Conservation (phyloP, 1,284 basidiomycete genomes). For the Agaricales sp. region DNA sequence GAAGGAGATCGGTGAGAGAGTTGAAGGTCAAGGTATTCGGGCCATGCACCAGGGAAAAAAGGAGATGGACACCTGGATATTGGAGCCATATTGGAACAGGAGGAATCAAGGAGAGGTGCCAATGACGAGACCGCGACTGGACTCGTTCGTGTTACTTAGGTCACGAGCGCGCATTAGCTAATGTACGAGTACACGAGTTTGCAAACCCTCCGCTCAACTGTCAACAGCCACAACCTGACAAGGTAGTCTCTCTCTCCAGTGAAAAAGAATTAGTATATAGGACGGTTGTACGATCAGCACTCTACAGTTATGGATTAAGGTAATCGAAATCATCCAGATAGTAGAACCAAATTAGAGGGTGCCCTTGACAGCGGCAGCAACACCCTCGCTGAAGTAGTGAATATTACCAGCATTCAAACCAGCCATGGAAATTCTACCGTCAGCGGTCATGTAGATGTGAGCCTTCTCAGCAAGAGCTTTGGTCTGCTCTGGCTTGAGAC, state of each 20-base stretch:
- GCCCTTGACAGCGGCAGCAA: conserved; percentile 77
- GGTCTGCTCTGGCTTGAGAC: conserved; percentile 76
- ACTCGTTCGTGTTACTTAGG: too few relatives aligned
- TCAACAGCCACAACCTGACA: too few relatives aligned
- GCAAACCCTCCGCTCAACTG: too few relatives aligned
- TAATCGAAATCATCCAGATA: too few relatives aligned
- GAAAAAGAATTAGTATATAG: too few relatives aligned
- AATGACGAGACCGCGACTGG: too few relatives aligned
- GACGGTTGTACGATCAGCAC: too few relatives aligned
- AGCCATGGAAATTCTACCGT: conserved; percentile 94
- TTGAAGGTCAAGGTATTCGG: conserved; percentile 9
- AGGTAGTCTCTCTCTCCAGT: too few relatives aligned
- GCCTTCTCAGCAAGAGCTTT: conserved; percentile 84
- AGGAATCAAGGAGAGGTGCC: not conserved
- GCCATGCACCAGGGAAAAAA: conserved; percentile 23
- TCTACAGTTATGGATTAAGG: too few relatives aligned
- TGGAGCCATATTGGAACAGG: not conserved
- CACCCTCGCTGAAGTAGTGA: conserved; percentile 82
- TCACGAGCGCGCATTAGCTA: too few relatives aligned
- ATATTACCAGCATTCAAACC: conserved; percentile 88
- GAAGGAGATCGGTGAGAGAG: not conserved
- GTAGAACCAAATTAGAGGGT: too few relatives aligned
- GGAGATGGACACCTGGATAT: conserved; percentile 13
- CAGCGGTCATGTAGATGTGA: conserved; percentile 88
- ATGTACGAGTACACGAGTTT: too few relatives aligned